phyloP scores from a whole-genome alignment of 2,329 filamentous ascomycete genomes.

The Chaetomium sp. region DNA sequence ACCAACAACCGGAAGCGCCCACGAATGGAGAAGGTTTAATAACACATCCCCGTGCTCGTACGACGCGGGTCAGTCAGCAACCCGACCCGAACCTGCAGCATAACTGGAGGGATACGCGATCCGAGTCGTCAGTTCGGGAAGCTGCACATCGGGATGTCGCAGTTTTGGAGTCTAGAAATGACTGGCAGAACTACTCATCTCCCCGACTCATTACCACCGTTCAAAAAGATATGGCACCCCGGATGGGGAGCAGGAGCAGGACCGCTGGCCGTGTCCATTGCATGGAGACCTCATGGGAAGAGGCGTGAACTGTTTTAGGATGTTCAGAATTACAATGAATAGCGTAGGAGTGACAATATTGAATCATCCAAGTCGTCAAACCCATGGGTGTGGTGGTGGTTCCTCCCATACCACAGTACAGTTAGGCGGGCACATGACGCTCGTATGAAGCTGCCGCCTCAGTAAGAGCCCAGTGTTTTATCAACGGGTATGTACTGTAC shows the following conservation, averaged over 20 bases:
- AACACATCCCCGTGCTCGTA: neutral
- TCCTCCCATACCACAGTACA: neutral
- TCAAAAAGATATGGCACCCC: neutral
- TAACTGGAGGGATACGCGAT: neutral
- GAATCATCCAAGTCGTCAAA: neutral
- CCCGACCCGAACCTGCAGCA: neutral
- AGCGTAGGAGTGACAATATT: neutral
- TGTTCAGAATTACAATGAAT: neutral
- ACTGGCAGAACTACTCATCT: neutral
- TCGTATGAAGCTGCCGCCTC: neutral
- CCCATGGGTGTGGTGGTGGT: neutral
- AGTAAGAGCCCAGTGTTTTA: neutral
- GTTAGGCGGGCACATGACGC: neutral
- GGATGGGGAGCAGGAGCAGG: neutral
- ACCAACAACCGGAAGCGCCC: neutral
- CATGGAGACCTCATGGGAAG: conserved; percentile 3
- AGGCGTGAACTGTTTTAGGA: neutral
- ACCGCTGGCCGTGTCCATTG: neutral
- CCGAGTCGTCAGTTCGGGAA: neutral
- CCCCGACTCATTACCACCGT: neutral
- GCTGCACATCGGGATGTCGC: neutral
- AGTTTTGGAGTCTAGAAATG: neutral
- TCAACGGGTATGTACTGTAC: no score
- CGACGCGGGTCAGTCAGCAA: neutral
- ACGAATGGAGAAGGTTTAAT: conserved; percentile 11